A percentile compares a stretch with the other conserved stretches of the same genome.
phyloP scores from a whole-genome alignment of 2,329 filamentous ascomycete species.

The Claviceps sorghi region DNA sequence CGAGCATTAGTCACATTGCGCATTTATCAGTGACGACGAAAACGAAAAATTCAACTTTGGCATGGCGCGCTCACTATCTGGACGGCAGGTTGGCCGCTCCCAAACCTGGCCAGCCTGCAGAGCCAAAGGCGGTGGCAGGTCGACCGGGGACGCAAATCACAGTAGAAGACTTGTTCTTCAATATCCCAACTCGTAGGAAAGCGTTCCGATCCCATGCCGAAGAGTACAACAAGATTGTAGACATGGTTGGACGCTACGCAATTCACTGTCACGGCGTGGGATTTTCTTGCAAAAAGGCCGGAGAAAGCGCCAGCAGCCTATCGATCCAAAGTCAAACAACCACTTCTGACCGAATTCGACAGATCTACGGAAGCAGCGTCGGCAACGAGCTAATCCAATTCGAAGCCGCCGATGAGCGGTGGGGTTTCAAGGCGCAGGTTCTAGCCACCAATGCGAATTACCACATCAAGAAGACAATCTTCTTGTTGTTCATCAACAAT shows the following conservation, averaged over 20 bases:
- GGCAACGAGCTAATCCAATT: conserved; percentile 81
- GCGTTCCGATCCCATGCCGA: conserved; percentile 87
- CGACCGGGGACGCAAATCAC: conserved; percentile 86
- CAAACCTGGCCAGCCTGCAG: conserved; percentile 75
- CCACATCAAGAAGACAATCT: conserved; percentile 72
- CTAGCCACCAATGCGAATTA: conserved; percentile 90
- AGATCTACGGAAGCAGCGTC: conserved; percentile 71
- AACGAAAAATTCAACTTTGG: conserved; percentile 73
- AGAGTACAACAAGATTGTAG: conserved; percentile 95
- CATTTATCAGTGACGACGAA: conserved; percentile 92
- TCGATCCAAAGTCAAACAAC: conserved; percentile 61
- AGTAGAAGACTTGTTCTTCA: conserved; percentile 95
- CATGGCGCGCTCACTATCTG: conserved; percentile 80
- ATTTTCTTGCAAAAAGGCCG: conserved; percentile 94
- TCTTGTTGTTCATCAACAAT: conserved; percentile 93
- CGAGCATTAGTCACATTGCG: conserved; percentile 96
- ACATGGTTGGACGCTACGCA: conserved; percentile 85
- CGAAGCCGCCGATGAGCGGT: conserved; percentile 54
- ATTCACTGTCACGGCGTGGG: conserved; percentile 83
- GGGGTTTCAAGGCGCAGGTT: conserved; percentile 71
- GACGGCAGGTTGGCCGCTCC: conserved; percentile 66
- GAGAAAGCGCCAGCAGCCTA: conserved; percentile 70
- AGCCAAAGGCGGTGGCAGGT: conserved; percentile 78
- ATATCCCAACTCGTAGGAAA: conserved; percentile 71
- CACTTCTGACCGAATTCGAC: conserved; percentile 70